Evolutionary conservation across 768 basidiomycete genomes (phyloP), one percentile per base, ranked within the genome.

Genomic region (Pleurotus eryngii): DNA sequence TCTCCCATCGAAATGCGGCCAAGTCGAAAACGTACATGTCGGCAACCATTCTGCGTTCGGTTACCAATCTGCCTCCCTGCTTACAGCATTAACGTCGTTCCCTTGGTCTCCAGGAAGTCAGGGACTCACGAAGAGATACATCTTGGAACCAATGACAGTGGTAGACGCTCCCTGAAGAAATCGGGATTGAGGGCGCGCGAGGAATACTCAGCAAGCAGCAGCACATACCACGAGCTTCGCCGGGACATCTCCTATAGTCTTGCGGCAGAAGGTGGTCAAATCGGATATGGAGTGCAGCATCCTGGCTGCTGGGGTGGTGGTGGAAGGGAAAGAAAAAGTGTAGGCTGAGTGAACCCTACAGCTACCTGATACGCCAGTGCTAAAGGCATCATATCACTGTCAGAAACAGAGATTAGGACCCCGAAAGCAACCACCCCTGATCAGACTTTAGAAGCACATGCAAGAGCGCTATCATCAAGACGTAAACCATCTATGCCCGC

Each of bases 1-100:
- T 85, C 63, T 87, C 81, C 97, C 97, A 99, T 9, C 76, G 72
- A 65, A 90, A 87, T 2, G 87, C 85, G 55, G 85, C 77, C 61
- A 98, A 76, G 74, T 98, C 89, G 69, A 98, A 93, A 39, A 85
- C 77, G 74, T 94, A 98, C 64, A 99, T 81, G 74, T 95, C 92
- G 38, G 88, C 82, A 49, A 93, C 88, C 87, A 98, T 95, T 60
- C 86, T 81, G 37, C 93, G 86, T 59, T 91, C 90, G 12, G 90
- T 81, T 56, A 95, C 93, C 53, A 92, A 77, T 37, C 95, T 83
- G 14, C 95, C 95, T 45, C 94, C 96, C 90, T 92, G 61, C 3
- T 48, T 46, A 35, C 15, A 6, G 37, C 5, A 7, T 54, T 56
- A 9, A 47, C 18, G 24, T 1, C 26, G 22, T 5, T 12, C 24